phyloP scores from a whole-genome alignment of 2,329 filamentous ascomycete genomes.

The Penicillium sp. region DNA sequence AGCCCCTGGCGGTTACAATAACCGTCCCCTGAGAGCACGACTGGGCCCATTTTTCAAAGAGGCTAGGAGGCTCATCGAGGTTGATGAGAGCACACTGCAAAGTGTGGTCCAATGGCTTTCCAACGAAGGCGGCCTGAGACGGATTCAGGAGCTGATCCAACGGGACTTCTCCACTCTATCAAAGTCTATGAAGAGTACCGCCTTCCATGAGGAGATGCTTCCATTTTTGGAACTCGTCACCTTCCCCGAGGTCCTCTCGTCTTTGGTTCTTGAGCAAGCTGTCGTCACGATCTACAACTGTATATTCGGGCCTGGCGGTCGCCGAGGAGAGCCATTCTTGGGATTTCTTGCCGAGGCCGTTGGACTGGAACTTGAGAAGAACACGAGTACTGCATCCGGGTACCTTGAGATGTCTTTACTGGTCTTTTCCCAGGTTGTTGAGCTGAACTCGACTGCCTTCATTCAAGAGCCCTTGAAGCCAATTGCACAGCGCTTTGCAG shows the following conservation, averaged over 20 bases:
- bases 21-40: neutral
- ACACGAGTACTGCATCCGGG: slow-evolving; percentile 10
- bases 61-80: slow-evolving; percentile 25
- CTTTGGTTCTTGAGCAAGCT: slow-evolving; percentile 43
- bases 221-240: slow-evolving; percentile 46
- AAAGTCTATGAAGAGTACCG: slow-evolving; percentile 7
- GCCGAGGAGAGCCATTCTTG: neutral
- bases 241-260: slow-evolving; percentile 42
- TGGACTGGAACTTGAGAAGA: neutral
- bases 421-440: slow-evolving; percentile 32
- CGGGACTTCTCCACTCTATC: slow-evolving; percentile 18
- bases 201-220: slow-evolving; percentile 32
- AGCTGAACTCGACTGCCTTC: slow-evolving; percentile 41
- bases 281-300: slow-evolving; percentile 48
- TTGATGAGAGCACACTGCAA: slow-evolving; percentile 24
- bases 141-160: slow-evolving; percentile 29
- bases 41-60: slow-evolving; percentile 22
- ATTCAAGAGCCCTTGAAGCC: slow-evolving; percentile 24
- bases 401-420: slow-evolving; percentile 23
- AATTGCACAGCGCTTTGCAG: slow-evolving; percentile 17
- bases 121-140: slow-evolving; percentile 29
- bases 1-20: neutral
- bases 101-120: slow-evolving; percentile 31
- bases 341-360: neutral
- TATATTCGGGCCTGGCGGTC: slow-evolving; percentile 44